Evolutionary conservation across 2,329 filamentous ascomycete species (phyloP), one percentile per base, ranked within the genome.

Genomic region (Trichophyton rubrum): DNA sequence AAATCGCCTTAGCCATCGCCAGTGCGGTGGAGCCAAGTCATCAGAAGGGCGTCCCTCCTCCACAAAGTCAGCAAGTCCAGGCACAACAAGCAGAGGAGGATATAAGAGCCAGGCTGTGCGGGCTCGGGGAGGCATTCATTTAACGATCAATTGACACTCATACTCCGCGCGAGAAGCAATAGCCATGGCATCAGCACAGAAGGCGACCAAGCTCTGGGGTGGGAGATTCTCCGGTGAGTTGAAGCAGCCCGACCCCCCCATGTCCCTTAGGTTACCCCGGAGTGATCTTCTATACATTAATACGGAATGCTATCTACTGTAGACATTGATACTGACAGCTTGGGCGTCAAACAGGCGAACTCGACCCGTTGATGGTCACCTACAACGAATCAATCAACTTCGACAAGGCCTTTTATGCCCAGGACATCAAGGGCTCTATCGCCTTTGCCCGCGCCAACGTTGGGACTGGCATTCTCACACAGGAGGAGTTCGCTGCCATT

Each of bases 331-430:
- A 27, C 47, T 43, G 24, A 53, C 22, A 8, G 3, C 9, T 35
- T 11, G 4, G 3, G 9, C 45, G 4, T 17, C 40, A 24, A 24
- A 20, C 33, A 86, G 86, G 87, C 74, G 85, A 81, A 65, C 82
- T 90, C 63, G 88, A 91, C 74, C 87, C 88, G 35, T 80, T 92
- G 59, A 92, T 93, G 88, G 79, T 83, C 62, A 78, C 85, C 63
- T 93, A 90, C 78, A 93, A 92, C 72, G 86, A 86, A 67, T 85
- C 82, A 60, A 85, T 93, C 68, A 82, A 82, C 71, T 89, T 86
- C 74, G 88, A 92, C 73, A 82, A 84, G 66, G 78, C 78, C 58
- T 85, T 92, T 67, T 87, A 88, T 74, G 82, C 83, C 61, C 81
- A 91, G 71, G 88, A 92, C 69, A 89, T 92, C 67, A 79, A 80